Conservation (phyloP, 768 basidiomycete species). For the Tulasnella sp. region DNA sequence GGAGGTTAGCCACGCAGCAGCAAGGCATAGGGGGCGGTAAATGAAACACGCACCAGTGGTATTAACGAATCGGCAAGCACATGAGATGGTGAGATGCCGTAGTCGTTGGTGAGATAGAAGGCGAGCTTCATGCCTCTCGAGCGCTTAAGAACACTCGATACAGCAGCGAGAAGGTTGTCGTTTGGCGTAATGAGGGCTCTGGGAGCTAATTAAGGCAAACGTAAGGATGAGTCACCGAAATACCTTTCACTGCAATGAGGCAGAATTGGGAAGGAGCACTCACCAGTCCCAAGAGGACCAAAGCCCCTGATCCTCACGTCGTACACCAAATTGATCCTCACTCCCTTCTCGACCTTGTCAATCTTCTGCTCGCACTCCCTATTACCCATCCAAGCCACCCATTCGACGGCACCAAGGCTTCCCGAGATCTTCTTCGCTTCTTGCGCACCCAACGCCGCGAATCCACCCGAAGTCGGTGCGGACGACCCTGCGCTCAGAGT, state of each 20-base stretch:
- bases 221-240: not conserved
- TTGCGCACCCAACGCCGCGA: not conserved
- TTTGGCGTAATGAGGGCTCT: conserved; percentile 65
- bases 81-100: conserved; percentile 62
- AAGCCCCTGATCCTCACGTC: conserved; percentile 62
- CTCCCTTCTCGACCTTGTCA: conserved; percentile 62
- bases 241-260: not conserved
- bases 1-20: not conserved
- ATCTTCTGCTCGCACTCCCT: conserved; percentile 69
- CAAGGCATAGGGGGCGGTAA: not conserved
- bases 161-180: conserved; percentile 61
- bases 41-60: conserved; percentile 48
- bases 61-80: conserved; percentile 61
- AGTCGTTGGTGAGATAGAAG: conserved; percentile 62
- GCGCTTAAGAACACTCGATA: conserved; percentile 64
- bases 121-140: conserved; percentile 64
- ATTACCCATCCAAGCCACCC: conserved; percentile 54
- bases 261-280: conserved; percentile 3
- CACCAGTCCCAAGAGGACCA: conserved; percentile 37
- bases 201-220: conserved; percentile 29
- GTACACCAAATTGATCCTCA: conserved; percentile 61
- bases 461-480: not conserved
- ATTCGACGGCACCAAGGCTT: conserved; percentile 53
- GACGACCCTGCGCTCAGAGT: conserved; percentile 37
- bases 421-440: not conserved